Percentiles rank a stretch among this genome's conserved stretches.
These are phyloP conservation scores for Aspergillus clavatus DNA, from an alignment of 2,329 filamentous ascomycete species.

Conservation along the genomic window DNA sequence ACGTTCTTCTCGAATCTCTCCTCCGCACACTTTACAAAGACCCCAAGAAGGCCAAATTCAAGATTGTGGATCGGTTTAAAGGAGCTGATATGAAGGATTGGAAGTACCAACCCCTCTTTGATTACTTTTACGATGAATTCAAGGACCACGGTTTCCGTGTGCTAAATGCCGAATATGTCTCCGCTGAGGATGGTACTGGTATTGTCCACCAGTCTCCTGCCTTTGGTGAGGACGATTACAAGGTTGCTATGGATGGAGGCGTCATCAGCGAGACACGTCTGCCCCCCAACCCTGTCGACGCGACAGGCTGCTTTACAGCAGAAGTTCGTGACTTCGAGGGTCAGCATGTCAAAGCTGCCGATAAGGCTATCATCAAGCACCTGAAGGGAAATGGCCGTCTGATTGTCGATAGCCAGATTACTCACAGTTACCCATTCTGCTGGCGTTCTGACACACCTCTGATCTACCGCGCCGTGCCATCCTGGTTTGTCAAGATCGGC, in stretches of 20 bases:
- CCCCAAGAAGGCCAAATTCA: slow-evolving; percentile 90
- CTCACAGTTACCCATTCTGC: slow-evolving; percentile 90
- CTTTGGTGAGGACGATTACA: slow-evolving; percentile 95
- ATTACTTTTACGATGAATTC: slow-evolving; percentile 86
- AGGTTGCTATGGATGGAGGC: slow-evolving; percentile 68
- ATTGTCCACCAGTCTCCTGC: slow-evolving; percentile 92
- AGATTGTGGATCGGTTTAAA: slow-evolving; percentile 71
- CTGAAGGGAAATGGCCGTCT: slow-evolving; percentile 72
- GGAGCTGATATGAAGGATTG: slow-evolving; percentile 82
- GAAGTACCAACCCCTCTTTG: slow-evolving; percentile 84
- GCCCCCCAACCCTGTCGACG: slow-evolving; percentile 89
- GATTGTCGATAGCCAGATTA: slow-evolving; percentile 79
- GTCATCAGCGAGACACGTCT: slow-evolving; percentile 70
- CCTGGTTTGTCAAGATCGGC: slow-evolving; percentile 90
- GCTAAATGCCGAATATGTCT: slow-evolving; percentile 79
- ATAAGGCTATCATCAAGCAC: slow-evolving; percentile 88
- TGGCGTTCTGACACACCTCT: slow-evolving; percentile 91
- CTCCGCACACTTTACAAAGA: slow-evolving; percentile 86
- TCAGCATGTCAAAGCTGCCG: slow-evolving; percentile 84
- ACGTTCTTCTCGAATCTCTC: slow-evolving; percentile 76
- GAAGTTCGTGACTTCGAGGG: slow-evolving; percentile 77
- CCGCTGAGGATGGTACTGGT: slow-evolving; percentile 82
- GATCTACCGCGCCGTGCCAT: slow-evolving; percentile 86
- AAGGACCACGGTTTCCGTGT: slow-evolving; percentile 79
- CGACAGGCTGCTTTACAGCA: slow-evolving; percentile 71